phyloP scores from a whole-genome alignment of 495 filamentous ascomycete genomes.

The Hyaloscypha hepaticicola region DNA sequence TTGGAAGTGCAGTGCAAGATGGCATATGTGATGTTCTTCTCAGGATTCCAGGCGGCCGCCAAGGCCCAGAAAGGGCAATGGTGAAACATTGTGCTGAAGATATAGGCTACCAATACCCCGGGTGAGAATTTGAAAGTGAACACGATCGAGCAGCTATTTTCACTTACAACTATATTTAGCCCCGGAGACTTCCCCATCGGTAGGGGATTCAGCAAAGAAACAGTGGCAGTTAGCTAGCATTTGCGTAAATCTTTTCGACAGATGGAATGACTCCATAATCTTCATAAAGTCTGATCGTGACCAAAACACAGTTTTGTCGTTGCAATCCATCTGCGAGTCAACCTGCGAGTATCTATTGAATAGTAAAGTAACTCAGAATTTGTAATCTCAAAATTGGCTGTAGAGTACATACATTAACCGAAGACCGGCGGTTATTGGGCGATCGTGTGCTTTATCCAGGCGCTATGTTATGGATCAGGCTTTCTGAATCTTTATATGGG shows the following conservation, averaged over 20 bases:
- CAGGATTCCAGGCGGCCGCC: not conserved
- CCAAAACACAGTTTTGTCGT: not conserved
- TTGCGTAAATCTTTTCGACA: not conserved
- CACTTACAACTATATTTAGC: not conserved
- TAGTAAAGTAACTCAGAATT: not conserved
- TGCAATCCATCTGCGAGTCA: not conserved
- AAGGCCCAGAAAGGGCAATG: conserved; percentile 1
- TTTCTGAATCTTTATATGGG: not conserved
- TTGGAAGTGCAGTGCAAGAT: not conserved
- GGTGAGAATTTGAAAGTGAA: not conserved
- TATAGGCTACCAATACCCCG: not conserved
- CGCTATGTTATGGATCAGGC: not conserved
- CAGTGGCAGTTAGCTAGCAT: not conserved
- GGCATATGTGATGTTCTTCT: conserved; percentile 9
- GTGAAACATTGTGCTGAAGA: not conserved
- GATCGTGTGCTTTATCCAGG: not conserved
- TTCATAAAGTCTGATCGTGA: not conserved
- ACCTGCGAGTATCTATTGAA: not conserved
- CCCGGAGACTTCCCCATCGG: not conserved
- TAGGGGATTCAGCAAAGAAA: not conserved
- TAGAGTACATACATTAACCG: not conserved
- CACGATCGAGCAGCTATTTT: not conserved
- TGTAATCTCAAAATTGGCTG: not conserved
- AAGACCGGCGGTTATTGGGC: not conserved
- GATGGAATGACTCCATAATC: not conserved